These are phyloP conservation scores for Strigomonas galati DNA, from an alignment of 208 protist genomes.

Conservation along the genomic window DNA sequence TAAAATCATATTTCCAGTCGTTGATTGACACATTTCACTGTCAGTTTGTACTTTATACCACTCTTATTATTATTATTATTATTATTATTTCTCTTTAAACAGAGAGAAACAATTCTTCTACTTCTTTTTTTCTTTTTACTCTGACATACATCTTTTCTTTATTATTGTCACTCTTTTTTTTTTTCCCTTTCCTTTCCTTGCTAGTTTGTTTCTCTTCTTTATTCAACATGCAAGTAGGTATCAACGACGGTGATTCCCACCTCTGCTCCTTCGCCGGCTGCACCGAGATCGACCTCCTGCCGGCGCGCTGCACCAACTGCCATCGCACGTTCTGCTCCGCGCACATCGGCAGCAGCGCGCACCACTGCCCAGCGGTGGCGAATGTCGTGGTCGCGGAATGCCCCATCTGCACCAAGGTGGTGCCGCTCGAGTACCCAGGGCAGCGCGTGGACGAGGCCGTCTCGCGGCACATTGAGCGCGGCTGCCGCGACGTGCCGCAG, in stretches of 20 bases:
- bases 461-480: slow-evolving; percentile 70
- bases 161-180: background rate
- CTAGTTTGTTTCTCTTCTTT: slow-evolving; percentile 5
- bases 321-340: slow-evolving; percentile 67
- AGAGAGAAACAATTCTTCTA: background rate
- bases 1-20: background rate
- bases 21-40: background rate
- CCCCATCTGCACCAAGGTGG: slow-evolving; percentile 47
- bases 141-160: background rate
- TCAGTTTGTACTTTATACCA: background rate
- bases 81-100: background rate
- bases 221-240: slow-evolving; percentile 77
- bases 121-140: background rate
- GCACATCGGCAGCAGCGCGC: slow-evolving; percentile 59
- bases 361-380: slow-evolving; percentile 46
- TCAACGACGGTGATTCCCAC: slow-evolving; percentile 68
- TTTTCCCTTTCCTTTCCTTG: background rate
- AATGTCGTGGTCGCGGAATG: slow-evolving; percentile 40
- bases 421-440: slow-evolving; percentile 48
- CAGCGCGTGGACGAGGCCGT: slow-evolving; percentile 68
- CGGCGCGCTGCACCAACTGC: slow-evolving; percentile 67
- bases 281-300: slow-evolving; percentile 65
- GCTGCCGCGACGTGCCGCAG: slow-evolving; percentile 39
- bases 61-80: background rate
- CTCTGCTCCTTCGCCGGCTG: slow-evolving; percentile 68